Evolutionary conservation across 2,329 filamentous ascomycete species (phyloP), one percentile per base, ranked within the genome.

Genomic region (Sporothrix curviconia): DNA sequence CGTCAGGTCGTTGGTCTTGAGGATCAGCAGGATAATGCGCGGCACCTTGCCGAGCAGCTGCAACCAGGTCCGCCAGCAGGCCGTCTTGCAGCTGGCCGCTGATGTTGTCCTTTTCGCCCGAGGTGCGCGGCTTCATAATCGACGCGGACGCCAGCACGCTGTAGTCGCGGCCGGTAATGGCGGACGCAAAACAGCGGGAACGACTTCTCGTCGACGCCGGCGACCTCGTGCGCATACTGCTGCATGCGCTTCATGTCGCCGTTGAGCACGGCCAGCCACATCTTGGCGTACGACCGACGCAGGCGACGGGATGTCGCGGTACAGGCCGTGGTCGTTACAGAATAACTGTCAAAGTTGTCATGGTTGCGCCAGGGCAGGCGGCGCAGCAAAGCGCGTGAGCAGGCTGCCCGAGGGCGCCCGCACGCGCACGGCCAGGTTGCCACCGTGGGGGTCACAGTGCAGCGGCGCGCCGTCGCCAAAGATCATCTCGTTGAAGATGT

Each of bases 401-500:
- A 42, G 8, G 17, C n/a, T 22, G 14, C 4, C 32, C 9, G 22
- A 8, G 7, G 34, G 36, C 36, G 24, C 42, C 7, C 50, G 58
- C 11, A 37, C 58, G 70, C 73, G 85, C 60, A 99, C 90, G 22
- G 94, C 92, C 56, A 99, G 87, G 68, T 99, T 99, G 46, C 94
- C 94, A 49, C 92, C 94, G 68, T 99, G 94, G 0, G 94, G 94
- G 68, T 99, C 94, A 73, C 94, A 99, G 74, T 99, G 94, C 39
- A 99, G 76, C 0, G 94, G 91, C 0, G 92, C 92, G 59, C 86
- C 81, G 54, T 86, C 82, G 50, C 92, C 92, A 64, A 99, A 99
- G 64, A 99, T 96, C 94, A 99, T 99, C 70, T 97, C 92, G 76
- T 99, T 99, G 80, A 99, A 99, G 59, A 99, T 90, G 59, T 86